These are phyloP conservation scores for Santalum album DNA, from an alignment of 164 flowering plant genomes.

Conservation along the genomic window DNA sequence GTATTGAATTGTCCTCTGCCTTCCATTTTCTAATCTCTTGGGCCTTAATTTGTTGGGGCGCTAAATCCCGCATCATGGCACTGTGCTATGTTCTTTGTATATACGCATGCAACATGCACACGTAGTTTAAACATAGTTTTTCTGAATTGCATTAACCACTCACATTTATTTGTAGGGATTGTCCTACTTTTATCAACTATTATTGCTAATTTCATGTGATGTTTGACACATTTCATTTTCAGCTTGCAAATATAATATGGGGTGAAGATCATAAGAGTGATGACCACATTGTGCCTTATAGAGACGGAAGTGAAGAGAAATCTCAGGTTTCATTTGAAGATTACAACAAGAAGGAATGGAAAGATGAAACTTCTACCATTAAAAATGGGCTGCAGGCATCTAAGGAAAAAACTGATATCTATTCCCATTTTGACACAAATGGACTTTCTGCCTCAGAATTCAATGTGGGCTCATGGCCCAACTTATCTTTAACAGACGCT, in stretches of 20 bases:
- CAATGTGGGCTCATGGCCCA: slow-evolving; percentile 31
- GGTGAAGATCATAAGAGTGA: slow-evolving; percentile 49
- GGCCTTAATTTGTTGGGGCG: too few species aligned
- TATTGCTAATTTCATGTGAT: background rate
- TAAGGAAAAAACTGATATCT: slow-evolving; percentile 14
- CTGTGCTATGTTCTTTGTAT: too few species aligned
- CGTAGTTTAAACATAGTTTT: too few species aligned
- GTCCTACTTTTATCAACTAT: background rate
- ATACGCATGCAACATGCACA: too few species aligned
- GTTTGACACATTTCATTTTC: slow-evolving; percentile 16
- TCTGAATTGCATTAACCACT: background rate
- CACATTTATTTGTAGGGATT: too few species aligned
- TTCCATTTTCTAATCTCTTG: too few species aligned
- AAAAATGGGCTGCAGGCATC: slow-evolving; percentile 29
- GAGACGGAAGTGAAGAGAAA: slow-evolving; percentile 32
- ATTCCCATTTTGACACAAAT: slow-evolving; percentile 17
- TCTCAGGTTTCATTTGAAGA: slow-evolving; percentile 18
- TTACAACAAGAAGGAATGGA: slow-evolving; percentile 30
- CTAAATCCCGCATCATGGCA: too few species aligned
- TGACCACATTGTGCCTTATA: slow-evolving; percentile 70
- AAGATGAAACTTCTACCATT: slow-evolving; percentile 18
- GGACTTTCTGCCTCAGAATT: slow-evolving; percentile 23
- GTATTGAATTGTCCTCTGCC: too few species aligned
- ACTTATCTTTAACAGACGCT: slow-evolving; percentile 22
- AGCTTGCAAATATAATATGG: slow-evolving; percentile 72